Evolutionary conservation across 208 protist species (phyloP).

Genomic region (Wallacemonas sp.): DNA sequence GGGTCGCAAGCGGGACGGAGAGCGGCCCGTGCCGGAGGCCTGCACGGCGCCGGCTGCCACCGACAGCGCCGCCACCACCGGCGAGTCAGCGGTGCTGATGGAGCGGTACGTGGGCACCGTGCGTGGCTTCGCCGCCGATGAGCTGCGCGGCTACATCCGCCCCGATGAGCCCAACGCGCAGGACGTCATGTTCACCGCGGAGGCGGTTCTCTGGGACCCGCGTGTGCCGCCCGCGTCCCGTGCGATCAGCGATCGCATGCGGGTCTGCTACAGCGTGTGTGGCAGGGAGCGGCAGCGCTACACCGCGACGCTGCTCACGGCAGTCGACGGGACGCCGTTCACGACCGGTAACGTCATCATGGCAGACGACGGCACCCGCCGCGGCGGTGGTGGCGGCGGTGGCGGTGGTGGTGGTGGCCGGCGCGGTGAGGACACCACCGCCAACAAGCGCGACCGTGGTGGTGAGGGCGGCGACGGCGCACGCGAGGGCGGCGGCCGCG

Average conservation of each 20-base stretch:
- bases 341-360: constrained; percentile 45
- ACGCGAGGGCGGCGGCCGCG: constrained; percentile 18
- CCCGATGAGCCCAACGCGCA: constrained; percentile 40
- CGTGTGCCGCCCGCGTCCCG: constrained; percentile 31
- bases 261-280: constrained; percentile 59
- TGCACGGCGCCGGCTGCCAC: not conserved
- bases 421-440: constrained; percentile 21
- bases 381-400: constrained; percentile 15
- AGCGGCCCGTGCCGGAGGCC: not conserved
- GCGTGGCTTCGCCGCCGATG: constrained; percentile 63
- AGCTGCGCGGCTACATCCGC: constrained; percentile 67
- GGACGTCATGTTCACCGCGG: constrained; percentile 54
- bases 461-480: constrained; percentile 9
- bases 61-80: not conserved
- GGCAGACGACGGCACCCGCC: constrained; percentile 28
- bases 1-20: constrained; percentile 23
- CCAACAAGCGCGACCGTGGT: not conserved
- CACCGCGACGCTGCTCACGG: constrained; percentile 75
- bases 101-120: constrained; percentile 60
- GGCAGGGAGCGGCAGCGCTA: constrained; percentile 49
- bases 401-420: constrained; percentile 20
- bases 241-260: constrained; percentile 50
- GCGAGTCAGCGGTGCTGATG: constrained; percentile 12
- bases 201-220: constrained; percentile 62
- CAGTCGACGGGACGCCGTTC: constrained; percentile 45